These are phyloP conservation scores for Leccinum fallax DNA, from an alignment of 1,284 basidiomycete genomes.

Conservation along the genomic window DNA sequence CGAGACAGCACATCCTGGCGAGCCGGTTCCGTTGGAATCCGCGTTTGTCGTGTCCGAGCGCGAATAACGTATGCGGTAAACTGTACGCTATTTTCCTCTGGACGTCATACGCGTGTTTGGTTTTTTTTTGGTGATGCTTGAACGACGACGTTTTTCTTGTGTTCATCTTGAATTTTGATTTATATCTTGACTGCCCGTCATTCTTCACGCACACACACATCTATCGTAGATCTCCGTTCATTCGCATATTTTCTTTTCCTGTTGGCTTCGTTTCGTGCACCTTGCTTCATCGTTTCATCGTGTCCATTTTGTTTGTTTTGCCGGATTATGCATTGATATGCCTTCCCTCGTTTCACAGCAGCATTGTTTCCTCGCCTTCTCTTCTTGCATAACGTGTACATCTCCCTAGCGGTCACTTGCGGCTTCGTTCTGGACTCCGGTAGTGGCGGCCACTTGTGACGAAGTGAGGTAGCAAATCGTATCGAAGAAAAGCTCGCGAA, in stretches of 20 bases:
- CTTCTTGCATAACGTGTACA: constrained; percentile 7
- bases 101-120: not conserved
- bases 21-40: constrained; percentile 54
- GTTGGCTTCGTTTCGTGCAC: constrained; percentile 2
- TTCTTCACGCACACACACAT: constrained; percentile 18
- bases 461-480: too few relatives aligned
- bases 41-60: constrained; percentile 56
- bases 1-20: constrained; percentile 38
- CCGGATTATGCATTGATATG: constrained; percentile 1
- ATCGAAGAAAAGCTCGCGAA: too few relatives aligned
- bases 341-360: constrained; percentile 2
- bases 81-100: not conserved
- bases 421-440: too few relatives aligned
- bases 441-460: too few relatives aligned
- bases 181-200: constrained; percentile 8
- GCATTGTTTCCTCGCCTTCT: not conserved
- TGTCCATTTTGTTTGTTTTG: not conserved
- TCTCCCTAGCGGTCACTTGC: too few relatives aligned
- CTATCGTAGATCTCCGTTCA: constrained; percentile 26
- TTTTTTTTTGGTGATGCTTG: constrained; percentile 5
- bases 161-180: constrained; percentile 15
- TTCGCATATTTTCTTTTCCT: constrained; percentile 8
- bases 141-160: constrained; percentile 6
- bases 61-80: constrained; percentile 23
- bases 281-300: constrained; percentile 4